These are phyloP conservation scores for Plasmodium berghei DNA, from an alignment of 169 alveolate species.

Conservation along the genomic window DNA sequence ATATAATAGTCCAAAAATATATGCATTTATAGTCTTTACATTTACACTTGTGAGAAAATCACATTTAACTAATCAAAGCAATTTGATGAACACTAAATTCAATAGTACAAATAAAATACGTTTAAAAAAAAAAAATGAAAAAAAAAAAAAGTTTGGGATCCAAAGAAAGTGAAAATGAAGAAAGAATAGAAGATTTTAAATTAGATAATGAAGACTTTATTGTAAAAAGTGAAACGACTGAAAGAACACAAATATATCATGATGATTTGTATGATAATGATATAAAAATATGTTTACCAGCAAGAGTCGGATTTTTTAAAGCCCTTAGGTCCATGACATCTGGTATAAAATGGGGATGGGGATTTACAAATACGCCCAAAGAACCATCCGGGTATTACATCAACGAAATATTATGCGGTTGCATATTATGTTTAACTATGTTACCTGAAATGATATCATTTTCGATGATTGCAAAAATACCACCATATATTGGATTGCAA, in stretches of 20 bases:
- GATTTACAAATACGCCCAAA: slow-evolving; percentile 69
- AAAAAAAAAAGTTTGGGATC: slow-evolving; percentile 27
- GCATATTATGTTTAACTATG: slow-evolving; percentile 86
- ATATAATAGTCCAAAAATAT: too few relatives aligned
- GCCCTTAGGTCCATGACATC: slow-evolving; percentile 46
- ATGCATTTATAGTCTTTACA: too few relatives aligned
- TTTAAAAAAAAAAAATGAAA: slow-evolving; percentile 16
- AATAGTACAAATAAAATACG: background rate
- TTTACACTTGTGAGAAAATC: too few relatives aligned
- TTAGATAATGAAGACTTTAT: slow-evolving; percentile 19
- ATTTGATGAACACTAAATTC: slow-evolving; percentile 11
- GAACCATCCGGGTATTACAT: slow-evolving; percentile 79
- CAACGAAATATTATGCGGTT: slow-evolving; percentile 84
- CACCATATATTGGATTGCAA: slow-evolving; percentile 86
- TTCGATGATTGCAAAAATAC: slow-evolving; percentile 87
- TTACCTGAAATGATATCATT: slow-evolving; percentile 88
- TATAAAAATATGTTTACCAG: slow-evolving; percentile 67
- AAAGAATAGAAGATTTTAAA: background rate
- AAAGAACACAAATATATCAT: slow-evolving; percentile 66
- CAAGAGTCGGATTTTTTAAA: slow-evolving; percentile 61
- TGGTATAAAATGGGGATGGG: slow-evolving; percentile 78
- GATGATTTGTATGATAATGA: slow-evolving; percentile 61
- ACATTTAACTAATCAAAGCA: too few relatives aligned
- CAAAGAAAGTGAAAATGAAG: slow-evolving; percentile 1
- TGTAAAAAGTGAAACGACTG: slow-evolving; percentile 34